Evolutionary conservation across 108 stramenopile genomes (phyloP).

Genomic region (Nitzschia inconspicua): DNA sequence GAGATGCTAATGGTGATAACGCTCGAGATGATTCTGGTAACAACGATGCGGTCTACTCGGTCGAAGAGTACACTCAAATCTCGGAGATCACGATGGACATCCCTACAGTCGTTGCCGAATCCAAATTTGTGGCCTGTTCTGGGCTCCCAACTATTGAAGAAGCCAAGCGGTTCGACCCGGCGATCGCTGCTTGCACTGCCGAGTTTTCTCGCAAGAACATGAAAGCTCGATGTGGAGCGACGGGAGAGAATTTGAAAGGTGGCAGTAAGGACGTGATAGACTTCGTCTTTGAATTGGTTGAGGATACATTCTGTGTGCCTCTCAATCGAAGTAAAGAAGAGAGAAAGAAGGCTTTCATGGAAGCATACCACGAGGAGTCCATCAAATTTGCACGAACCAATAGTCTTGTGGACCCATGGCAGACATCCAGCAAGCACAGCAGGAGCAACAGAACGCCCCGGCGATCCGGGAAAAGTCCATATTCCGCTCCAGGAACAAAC

Average conservation of each 20-base stretch:
- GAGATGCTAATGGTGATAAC: not conserved
- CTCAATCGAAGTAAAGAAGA: conserved; percentile 1
- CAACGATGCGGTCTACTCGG: not conserved
- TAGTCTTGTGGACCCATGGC: not conserved
- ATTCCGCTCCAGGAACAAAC: not conserved
- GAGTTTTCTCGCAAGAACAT: not conserved
- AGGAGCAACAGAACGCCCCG: not conserved
- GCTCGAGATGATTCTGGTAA: too few species aligned
- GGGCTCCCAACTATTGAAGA: conserved; percentile 3
- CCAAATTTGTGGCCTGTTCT: not conserved
- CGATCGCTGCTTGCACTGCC: not conserved
- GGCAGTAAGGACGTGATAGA: conserved; percentile 19
- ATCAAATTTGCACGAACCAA: not conserved
- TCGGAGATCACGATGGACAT: conserved; percentile 12
- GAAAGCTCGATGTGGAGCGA: not conserved
- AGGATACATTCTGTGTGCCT: conserved; percentile 17
- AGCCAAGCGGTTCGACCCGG: not conserved
- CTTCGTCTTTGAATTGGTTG: conserved; percentile 28
- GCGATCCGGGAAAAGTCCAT: too few species aligned
- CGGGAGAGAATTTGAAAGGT: not conserved
- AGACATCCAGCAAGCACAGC: not conserved
- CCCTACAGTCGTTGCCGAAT: not conserved
- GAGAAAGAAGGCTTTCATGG: conserved; percentile 6
- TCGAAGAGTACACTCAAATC: conserved; percentile 7
- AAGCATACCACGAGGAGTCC: conserved; percentile 13